Evolutionary conservation across 805 yeast genomes (phyloP).

Genomic region (Ogataea henricii): DNA sequence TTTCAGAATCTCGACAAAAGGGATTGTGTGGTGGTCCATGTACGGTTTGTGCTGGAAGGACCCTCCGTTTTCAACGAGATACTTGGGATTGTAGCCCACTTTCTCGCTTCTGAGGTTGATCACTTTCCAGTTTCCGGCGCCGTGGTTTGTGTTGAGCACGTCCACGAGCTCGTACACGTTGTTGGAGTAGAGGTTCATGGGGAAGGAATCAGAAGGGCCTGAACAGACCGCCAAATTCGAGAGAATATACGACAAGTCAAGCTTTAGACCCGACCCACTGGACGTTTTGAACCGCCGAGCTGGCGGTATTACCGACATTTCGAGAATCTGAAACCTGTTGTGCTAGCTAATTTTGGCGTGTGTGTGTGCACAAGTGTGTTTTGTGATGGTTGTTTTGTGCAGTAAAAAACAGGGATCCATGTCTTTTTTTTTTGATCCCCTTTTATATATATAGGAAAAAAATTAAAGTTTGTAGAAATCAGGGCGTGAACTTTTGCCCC

Average conservation of each 20-base stretch:
- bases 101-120: slow-evolving; percentile 71
- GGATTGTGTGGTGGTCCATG: slow-evolving; percentile 79
- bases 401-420: background rate
- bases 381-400: background rate
- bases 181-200: slow-evolving; percentile 52
- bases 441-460: background rate
- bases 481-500: slow-evolving; percentile 4
- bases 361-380: slow-evolving; percentile 2
- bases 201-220: slow-evolving; percentile 58
- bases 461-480: too few relatives aligned
- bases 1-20: slow-evolving; percentile 51
- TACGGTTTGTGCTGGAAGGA: slow-evolving; percentile 53
- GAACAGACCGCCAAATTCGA: slow-evolving; percentile 71
- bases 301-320: slow-evolving; percentile 5
- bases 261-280: slow-evolving; percentile 8
- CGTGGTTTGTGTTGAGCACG: slow-evolving; percentile 50
- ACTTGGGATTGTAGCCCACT: slow-evolving; percentile 35
- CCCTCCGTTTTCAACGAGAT: slow-evolving; percentile 40
- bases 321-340: background rate
- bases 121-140: slow-evolving; percentile 60
- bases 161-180: slow-evolving; percentile 51
- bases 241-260: slow-evolving; percentile 71
- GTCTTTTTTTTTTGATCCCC: background rate
- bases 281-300: slow-evolving; percentile 9
- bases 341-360: background rate